Conservation (phyloP, 176 grass and related monocot species). For the Lolium perenne region DNA sequence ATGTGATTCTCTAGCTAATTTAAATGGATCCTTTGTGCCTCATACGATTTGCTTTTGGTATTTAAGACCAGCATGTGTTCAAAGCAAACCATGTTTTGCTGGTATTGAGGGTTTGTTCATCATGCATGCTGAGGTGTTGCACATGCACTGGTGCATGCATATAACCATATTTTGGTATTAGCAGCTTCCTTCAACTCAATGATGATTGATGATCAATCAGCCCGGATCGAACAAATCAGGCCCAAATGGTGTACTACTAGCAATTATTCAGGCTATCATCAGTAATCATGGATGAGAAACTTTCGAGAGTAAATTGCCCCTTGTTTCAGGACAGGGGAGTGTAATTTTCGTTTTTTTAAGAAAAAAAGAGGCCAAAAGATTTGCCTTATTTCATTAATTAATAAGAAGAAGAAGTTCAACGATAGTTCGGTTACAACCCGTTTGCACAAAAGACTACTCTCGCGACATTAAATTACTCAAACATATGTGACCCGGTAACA, state of each 20-base stretch:
- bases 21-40: neutral
- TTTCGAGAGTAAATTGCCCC: neutral
- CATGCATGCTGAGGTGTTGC: neutral
- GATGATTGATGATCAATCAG: slow-evolving; percentile 30
- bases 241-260: neutral
- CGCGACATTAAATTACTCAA: too few relatives aligned
- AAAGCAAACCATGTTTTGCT: slow-evolving; percentile 12
- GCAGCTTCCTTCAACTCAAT: neutral
- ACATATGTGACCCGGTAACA: too few relatives aligned
- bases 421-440: too few relatives aligned
- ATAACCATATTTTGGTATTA: neutral
- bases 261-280: neutral
- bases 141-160: neutral
- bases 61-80: slow-evolving; percentile 6
- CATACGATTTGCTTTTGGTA: neutral
- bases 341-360: too few relatives aligned
- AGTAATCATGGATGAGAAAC: neutral
- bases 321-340: neutral
- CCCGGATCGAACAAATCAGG: neutral
- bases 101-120: neutral
- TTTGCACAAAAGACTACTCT: too few relatives aligned
- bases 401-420: too few relatives aligned
- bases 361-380: too few relatives aligned
- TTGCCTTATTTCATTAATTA: too few relatives aligned
- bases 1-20: neutral